Conservation (phyloP, 164 flowering plant species). For the Brasenia schreberi region DNA sequence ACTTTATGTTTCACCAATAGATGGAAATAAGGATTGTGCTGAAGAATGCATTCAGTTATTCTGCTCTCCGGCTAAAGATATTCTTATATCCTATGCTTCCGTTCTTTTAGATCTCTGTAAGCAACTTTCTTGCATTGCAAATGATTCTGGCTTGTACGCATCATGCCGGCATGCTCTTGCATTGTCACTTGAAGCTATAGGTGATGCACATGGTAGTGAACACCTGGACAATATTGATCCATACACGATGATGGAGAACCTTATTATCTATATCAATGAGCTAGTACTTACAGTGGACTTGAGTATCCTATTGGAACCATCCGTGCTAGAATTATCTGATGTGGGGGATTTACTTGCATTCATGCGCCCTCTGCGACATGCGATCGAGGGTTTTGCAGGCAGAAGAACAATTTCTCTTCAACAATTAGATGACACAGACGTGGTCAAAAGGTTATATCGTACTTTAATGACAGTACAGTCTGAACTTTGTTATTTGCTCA, state of each 20-base stretch:
- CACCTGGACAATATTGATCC: conserved; percentile 11
- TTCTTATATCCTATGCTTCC: conserved; percentile 25
- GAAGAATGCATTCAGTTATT: conserved; percentile 41
- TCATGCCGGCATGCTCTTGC: conserved; percentile 55
- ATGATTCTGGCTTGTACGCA: conserved; percentile 31
- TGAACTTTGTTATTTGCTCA: conserved; percentile 32
- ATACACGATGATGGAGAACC: conserved; percentile 21
- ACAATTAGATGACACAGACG: not conserved
- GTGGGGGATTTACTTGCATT: conserved; percentile 42
- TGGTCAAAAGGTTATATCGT: conserved; percentile 13
- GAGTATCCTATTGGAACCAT: conserved; percentile 15
- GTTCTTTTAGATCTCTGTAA: conserved; percentile 72
- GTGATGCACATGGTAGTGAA: conserved; percentile 10
- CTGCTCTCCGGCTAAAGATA: conserved; percentile 13
- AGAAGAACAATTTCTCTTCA: not conserved
- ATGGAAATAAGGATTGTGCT: conserved; percentile 31
- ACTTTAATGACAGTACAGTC: conserved; percentile 29
- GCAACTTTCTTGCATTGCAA: conserved; percentile 27
- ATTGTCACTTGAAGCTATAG: conserved; percentile 31
- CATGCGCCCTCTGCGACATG: conserved; percentile 27
- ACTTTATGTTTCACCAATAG: conserved; percentile 36
- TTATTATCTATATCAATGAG: conserved; percentile 61
- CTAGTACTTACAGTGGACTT: conserved; percentile 28
- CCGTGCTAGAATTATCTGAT: not conserved
- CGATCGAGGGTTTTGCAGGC: conserved; percentile 22